Evolutionary conservation across 2,329 filamentous ascomycete genomes (phyloP), one percentile per base, ranked within the genome.

Genomic region (Zymoseptoria crescenta): DNA sequence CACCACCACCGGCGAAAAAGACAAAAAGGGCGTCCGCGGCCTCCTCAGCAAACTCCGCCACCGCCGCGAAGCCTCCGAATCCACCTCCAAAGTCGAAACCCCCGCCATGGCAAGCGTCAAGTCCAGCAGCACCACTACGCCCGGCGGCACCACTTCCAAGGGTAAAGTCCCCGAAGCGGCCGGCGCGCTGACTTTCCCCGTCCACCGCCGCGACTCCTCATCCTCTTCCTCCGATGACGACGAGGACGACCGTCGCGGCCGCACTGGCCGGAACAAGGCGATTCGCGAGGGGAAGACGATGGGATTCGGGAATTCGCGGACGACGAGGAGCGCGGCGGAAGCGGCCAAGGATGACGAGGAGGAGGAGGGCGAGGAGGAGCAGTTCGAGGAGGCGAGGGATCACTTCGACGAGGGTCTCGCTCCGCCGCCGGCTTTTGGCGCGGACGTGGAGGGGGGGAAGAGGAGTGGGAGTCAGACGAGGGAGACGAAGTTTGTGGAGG

Each of bases 401-500:
- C 69, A 71, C 50, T 79, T 80, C 59, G 79, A 83, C 62, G 76
- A 80, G 64, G 73, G 69, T 45, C 67, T 77, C 19, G 74, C 73
- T 52, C 75, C 76, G 45, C 73, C 74, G 16, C 74, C 75, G 45
- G 73, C 68, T 35, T 77, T 77, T 61, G 69, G 58, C 3, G 68
- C 67, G 4, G 65, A 69, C 63, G 61, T 55, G 53, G 41, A 48
- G 19, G 5, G 2, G 20, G 49, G 49, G 16, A 45, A 45, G 35
- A 72, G 69, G 67, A 69, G 77, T 52, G 76, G 76, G 55, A 85
- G 82, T 69, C 82, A 83, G 0, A 78, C 64, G 4, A 56, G 64
- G 41, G 64, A 57, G 52, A 84, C 83, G 48, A 81, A 77, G 64
- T 87, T 87, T 64, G 76, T 75, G 53, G 84, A 87, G 73, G 80